Evolutionary conservation across 2,329 filamentous ascomycete genomes (phyloP).

Genomic region (Penicillium sp.): DNA sequence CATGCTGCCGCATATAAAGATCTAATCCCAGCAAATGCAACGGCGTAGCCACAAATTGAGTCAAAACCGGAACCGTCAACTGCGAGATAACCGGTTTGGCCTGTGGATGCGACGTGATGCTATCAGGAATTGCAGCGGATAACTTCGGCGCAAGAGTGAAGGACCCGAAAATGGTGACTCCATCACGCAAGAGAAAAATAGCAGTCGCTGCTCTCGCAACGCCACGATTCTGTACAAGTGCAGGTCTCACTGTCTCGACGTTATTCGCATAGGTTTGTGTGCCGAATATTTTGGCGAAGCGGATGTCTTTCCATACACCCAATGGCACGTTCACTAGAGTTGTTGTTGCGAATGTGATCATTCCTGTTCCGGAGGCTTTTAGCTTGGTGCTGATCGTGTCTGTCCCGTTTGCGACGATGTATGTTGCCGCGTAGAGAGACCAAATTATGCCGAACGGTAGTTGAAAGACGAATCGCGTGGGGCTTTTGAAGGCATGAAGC

Average conservation of each 20-base stretch:
- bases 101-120: conserved; percentile 18
- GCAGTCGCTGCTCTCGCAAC: conserved; percentile 21
- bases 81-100: conserved; percentile 53
- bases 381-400: conserved; percentile 70
- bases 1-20: conserved; percentile 63
- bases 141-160: conserved; percentile 29
- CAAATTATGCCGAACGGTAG: conserved; percentile 41
- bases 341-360: conserved; percentile 64
- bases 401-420: conserved; percentile 77
- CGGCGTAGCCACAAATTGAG: conserved; percentile 78
- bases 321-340: conserved; percentile 33
- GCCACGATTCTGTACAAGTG: conserved; percentile 9
- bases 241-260: conserved; percentile 61
- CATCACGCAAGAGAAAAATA: conserved; percentile 77
- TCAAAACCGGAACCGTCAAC: conserved; percentile 72
- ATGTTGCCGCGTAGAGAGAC: conserved; percentile 76
- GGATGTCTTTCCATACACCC: conserved; percentile 32
- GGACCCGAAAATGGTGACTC: conserved; percentile 71
- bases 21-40: conserved; percentile 83
- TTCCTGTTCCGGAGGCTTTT: conserved; percentile 50
- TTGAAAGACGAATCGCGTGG: conserved; percentile 31
- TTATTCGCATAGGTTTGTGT: conserved; percentile 52
- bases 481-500: conserved; percentile 20
- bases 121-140: conserved; percentile 24
- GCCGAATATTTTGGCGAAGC: conserved; percentile 68